These are phyloP conservation scores for Chlamydomonas sphaeroides DNA, from an alignment of 139 green algal species.

Conservation along the genomic window DNA sequence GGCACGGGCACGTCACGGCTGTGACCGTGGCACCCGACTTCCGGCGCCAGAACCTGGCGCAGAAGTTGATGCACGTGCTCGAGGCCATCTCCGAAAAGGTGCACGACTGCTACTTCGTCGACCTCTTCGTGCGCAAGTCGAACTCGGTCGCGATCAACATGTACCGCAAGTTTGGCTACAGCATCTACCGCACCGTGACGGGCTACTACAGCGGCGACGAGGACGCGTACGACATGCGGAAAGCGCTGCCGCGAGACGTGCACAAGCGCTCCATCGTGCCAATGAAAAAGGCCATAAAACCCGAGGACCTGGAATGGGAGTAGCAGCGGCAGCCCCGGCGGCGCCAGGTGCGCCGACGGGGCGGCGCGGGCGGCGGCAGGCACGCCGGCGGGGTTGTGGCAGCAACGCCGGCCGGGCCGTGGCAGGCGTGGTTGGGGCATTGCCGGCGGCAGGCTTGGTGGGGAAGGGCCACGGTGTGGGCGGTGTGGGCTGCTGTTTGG, in stretches of 20 bases:
- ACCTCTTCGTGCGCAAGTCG: conserved; percentile 96
- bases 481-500: too few species aligned
- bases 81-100: conserved; percentile 86
- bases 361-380: too few species aligned
- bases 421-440: too few species aligned
- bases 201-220: conserved; percentile 94
- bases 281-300: conserved; percentile 70
- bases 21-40: conserved; percentile 94
- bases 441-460: too few species aligned
- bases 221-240: conserved; percentile 97
- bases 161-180: conserved; percentile 97
- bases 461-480: too few species aligned
- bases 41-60: conserved; percentile 82
- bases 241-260: conserved; percentile 93
- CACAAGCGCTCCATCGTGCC: conserved; percentile 83
- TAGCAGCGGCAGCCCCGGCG: too few species aligned
- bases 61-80: conserved; percentile 91
- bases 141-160: conserved; percentile 94
- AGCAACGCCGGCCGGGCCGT: too few species aligned
- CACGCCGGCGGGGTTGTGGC: too few species aligned
- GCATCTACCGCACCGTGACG: conserved; percentile 84
- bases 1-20: conserved; percentile 98
- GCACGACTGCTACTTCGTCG: conserved; percentile 96
- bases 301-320: conserved; percentile 90
- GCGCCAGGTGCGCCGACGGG: too few species aligned